These are phyloP conservation scores for Stagonosporopsis cucurbitacearum DNA, from an alignment of 2,329 filamentous ascomycete genomes.

Conservation along the genomic window DNA sequence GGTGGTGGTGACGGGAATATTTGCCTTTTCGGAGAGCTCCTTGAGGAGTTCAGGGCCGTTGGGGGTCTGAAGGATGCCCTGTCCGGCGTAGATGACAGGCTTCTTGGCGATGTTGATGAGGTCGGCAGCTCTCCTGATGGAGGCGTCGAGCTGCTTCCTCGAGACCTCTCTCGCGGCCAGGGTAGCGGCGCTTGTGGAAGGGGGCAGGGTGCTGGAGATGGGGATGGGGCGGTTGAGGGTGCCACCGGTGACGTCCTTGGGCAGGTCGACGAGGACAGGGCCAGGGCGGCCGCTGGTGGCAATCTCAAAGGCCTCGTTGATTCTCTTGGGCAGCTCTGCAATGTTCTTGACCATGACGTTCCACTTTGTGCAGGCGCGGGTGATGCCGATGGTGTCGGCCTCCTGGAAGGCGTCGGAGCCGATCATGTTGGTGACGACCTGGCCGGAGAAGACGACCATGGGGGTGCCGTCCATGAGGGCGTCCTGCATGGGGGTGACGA, in stretches of 20 bases:
- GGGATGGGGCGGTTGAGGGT: slow-evolving; percentile 86
- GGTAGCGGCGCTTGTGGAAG: slow-evolving; percentile 84
- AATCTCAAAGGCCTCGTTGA: slow-evolving; percentile 98
- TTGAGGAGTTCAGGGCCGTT: slow-evolving; percentile 81
- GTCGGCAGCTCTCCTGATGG: slow-evolving; percentile 77
- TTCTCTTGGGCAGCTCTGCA: slow-evolving; percentile 87
- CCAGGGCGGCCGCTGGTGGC: slow-evolving; percentile 92
- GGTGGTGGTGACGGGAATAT: slow-evolving; percentile 94
- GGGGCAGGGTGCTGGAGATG: slow-evolving; percentile 72
- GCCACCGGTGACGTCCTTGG: slow-evolving; percentile 93
- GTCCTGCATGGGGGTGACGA: slow-evolving; percentile 95
- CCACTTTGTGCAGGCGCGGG: slow-evolving; percentile 96
- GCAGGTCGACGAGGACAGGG: slow-evolving; percentile 92
- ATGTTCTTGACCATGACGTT: slow-evolving; percentile 98
- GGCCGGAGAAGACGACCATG: slow-evolving; percentile 93
- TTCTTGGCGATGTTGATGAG: slow-evolving; percentile 91
- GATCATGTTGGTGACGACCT: slow-evolving; percentile 88
- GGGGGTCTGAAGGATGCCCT: slow-evolving; percentile 81
- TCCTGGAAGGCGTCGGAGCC: slow-evolving; percentile 98
- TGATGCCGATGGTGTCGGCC: slow-evolving; percentile 92
- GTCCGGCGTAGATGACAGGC: slow-evolving; percentile 92
- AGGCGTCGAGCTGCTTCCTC: slow-evolving; percentile 73
- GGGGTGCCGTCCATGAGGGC: slow-evolving; percentile 94
- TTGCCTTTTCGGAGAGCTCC: slow-evolving; percentile 86
- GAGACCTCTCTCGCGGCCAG: slow-evolving; percentile 77